phyloP scores from a whole-genome alignment of 2,329 filamentous ascomycete genomes.

The Paramyrothecium roridum region DNA sequence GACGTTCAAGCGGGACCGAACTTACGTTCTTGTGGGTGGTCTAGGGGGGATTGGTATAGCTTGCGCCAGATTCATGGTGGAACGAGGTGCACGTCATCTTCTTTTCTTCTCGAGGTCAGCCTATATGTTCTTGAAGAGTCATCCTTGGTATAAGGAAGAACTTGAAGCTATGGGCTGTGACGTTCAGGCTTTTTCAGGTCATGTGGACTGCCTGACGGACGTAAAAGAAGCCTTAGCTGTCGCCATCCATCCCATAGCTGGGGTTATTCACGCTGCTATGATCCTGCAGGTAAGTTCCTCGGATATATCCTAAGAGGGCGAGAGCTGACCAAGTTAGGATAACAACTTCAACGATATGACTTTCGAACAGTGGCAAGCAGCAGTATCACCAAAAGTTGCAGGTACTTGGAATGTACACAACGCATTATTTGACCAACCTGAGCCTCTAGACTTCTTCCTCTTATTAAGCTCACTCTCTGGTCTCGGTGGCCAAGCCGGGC shows the following conservation, averaged over 20 bases:
- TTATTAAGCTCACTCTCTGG: background rate
- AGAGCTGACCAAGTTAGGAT: background rate
- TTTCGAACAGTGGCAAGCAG: background rate
- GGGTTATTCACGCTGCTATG: background rate
- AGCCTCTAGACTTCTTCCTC: background rate
- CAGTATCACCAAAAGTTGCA: background rate
- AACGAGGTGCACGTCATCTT: background rate
- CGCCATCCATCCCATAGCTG: background rate
- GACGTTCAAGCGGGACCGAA: background rate
- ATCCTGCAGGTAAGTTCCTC: background rate
- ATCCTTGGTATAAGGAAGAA: background rate
- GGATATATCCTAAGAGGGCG: background rate
- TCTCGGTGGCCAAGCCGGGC: background rate
- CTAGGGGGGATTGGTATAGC: background rate
- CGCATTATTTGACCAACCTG: background rate
- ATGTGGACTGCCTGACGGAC: background rate
- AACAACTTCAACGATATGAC: background rate
- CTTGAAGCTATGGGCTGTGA: background rate
- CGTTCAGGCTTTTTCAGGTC: background rate
- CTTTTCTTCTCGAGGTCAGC: background rate
- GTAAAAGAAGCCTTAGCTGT: background rate
- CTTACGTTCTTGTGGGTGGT: background rate
- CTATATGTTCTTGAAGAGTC: background rate
- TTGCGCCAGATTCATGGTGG: background rate
- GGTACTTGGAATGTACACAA: conserved; percentile 1